These are phyloP conservation scores for Rutstroemia sp. DNA, from an alignment of 2,329 filamentous ascomycete genomes.

Conservation along the genomic window DNA sequence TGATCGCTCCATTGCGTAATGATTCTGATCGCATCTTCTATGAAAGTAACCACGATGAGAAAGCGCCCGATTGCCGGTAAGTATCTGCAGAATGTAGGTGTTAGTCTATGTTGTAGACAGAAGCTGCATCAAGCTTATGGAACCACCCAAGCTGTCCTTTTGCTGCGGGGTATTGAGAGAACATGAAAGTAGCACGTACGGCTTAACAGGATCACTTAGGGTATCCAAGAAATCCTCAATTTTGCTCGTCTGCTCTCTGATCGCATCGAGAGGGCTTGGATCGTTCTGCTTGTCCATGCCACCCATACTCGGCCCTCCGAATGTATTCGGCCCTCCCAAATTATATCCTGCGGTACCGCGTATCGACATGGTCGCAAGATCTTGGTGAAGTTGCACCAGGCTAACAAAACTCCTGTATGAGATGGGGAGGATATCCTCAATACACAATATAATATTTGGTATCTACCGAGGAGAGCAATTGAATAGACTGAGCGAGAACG, in stretches of 20 bases:
- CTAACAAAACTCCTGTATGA: neutral
- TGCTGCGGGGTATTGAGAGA: conserved; percentile 8
- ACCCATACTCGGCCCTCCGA: conserved; percentile 29
- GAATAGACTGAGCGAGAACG: neutral
- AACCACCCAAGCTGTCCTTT: conserved; percentile 3
- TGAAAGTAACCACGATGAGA: conserved; percentile 94
- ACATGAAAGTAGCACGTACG: conserved; percentile 51
- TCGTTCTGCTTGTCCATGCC: conserved; percentile 26
- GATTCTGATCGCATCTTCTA: conserved; percentile 94
- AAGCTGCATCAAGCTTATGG: neutral
- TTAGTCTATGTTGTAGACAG: conserved; percentile 13
- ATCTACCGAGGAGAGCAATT: neutral
- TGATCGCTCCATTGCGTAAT: conserved; percentile 97
- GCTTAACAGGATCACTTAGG: conserved; percentile 84
- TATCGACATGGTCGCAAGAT: conserved; percentile 42
- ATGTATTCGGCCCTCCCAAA: conserved; percentile 31
- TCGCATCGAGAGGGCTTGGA: conserved; percentile 60
- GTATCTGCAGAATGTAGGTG: conserved; percentile 51
- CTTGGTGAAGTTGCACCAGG: conserved; percentile 22
- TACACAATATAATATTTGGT: neutral
- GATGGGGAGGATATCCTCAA: neutral
- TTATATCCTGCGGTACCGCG: conserved; percentile 43
- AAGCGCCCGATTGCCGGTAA: conserved; percentile 94
- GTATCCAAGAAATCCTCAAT: conserved; percentile 91
- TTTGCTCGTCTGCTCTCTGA: conserved; percentile 94